A percentile compares a stretch with the other conserved stretches of the same genome.
phyloP scores from a whole-genome alignment of 352 stramenopile species.

The Phytopythium boreale region DNA sequence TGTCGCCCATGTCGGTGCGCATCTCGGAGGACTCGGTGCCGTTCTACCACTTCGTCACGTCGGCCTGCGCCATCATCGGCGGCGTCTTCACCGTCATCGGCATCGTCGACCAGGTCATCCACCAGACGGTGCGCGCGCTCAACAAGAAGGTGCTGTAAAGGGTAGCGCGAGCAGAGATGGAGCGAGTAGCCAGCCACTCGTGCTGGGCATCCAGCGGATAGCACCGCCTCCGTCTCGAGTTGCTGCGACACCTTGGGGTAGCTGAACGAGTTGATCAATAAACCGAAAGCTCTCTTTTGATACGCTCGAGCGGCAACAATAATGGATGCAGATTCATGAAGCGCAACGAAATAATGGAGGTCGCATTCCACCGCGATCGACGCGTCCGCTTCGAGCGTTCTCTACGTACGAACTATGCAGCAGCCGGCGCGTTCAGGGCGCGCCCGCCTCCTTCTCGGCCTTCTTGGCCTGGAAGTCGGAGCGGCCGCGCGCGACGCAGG shows the following conservation, averaged over 20 bases:
- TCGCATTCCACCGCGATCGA: too few species aligned
- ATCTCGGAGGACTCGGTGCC: slow-evolving; percentile 90
- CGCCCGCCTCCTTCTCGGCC: slow-evolving; percentile 8
- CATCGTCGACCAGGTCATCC: slow-evolving; percentile 90
- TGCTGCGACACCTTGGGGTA: too few species aligned
- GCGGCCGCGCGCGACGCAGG: slow-evolving; percentile 68
- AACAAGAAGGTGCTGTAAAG: slow-evolving; percentile 90
- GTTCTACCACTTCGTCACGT: slow-evolving; percentile 97
- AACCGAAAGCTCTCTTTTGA: background rate
- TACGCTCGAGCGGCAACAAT: too few species aligned
- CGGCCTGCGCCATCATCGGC: slow-evolving; percentile 93
- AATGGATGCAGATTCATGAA: too few species aligned
- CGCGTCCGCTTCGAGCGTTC: too few species aligned
- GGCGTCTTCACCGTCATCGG: slow-evolving; percentile 95
- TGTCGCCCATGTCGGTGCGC: slow-evolving; percentile 92
- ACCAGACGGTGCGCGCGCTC: slow-evolving; percentile 79
- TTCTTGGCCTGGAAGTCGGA: slow-evolving; percentile 52
- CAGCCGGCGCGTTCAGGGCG: background rate
- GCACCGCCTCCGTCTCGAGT: too few species aligned
- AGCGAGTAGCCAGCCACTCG: background rate
- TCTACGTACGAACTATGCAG: too few species aligned
- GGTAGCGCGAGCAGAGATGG: background rate
- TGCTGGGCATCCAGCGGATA: background rate
- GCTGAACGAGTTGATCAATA: background rate
- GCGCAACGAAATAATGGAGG: too few species aligned